Evolutionary conservation across 2,329 filamentous ascomycete genomes (phyloP).

Genomic region (Raffaelea ambrosiae): DNA sequence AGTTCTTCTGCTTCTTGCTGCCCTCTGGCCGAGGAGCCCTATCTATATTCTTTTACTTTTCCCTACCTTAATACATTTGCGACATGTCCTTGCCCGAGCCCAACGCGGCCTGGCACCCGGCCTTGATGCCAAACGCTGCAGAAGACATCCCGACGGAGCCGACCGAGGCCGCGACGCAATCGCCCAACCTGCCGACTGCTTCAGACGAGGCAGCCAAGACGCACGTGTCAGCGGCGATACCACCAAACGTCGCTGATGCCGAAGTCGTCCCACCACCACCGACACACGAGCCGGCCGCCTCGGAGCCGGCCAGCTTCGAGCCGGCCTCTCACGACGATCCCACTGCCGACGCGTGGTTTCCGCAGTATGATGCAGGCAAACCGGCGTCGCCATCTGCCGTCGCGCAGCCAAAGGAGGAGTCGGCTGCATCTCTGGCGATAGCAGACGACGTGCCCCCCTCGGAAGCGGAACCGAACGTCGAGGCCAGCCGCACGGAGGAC

Average conservation of each 20-base stretch:
- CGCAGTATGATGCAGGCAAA: slow-evolving; percentile 19
- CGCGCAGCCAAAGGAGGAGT: slow-evolving; percentile 1
- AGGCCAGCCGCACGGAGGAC: not conserved
- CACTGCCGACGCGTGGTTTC: slow-evolving; percentile 21
- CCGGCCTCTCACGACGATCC: slow-evolving; percentile 2
- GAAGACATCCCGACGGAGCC: not conserved
- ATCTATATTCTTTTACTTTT: slow-evolving; percentile 1
- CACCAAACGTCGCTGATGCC: not conserved
- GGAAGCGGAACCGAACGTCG: not conserved
- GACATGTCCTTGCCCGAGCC: slow-evolving; percentile 34
- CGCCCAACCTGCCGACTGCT: too few species aligned
- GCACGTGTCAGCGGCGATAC: not conserved
- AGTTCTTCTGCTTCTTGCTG: not conserved
- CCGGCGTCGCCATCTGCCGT: not conserved
- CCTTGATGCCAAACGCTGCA: slow-evolving; percentile 35
- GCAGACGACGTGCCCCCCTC: not conserved
- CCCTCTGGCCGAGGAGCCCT: not conserved
- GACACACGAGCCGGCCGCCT: too few species aligned
- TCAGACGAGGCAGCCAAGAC: not conserved
- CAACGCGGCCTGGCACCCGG: slow-evolving; percentile 41
- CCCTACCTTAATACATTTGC: not conserved
- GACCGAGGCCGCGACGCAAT: not conserved
- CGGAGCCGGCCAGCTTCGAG: not conserved
- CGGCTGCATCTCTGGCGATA: not conserved
- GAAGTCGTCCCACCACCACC: not conserved